Conservation (phyloP, 192 early-diverging fungal genomes). For the Ambispora gerdemannii region DNA sequence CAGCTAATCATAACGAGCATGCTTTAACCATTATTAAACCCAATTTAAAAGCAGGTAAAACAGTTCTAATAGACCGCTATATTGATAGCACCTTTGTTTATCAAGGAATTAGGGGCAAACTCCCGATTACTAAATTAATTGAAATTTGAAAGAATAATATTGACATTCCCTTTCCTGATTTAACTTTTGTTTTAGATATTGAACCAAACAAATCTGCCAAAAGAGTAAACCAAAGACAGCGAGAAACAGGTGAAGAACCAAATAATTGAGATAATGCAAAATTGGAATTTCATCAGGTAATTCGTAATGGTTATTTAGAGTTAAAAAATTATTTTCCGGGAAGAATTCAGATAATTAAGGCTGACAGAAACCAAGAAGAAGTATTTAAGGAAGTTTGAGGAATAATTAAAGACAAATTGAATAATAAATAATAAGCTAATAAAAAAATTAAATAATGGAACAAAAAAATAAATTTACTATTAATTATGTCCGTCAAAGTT, state of each 20-base stretch:
- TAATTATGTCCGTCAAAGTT: constrained; percentile 10
- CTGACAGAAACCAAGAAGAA: constrained; percentile 9
- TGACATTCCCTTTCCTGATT: constrained; percentile 8
- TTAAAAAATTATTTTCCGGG: too few relatives aligned
- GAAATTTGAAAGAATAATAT: not conserved
- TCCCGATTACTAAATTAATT: constrained; percentile 13
- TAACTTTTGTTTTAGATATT: constrained; percentile 20
- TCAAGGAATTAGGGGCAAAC: constrained; percentile 16
- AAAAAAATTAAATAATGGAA: too few relatives aligned
- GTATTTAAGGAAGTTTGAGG: constrained; percentile 7
- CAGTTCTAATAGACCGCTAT: constrained; percentile 5
- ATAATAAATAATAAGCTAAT: too few relatives aligned
- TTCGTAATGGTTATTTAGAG: too few relatives aligned
- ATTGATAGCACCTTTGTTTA: too few relatives aligned
- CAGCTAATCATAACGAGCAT: not conserved
- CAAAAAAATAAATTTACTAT: constrained; percentile 1
- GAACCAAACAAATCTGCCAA: not conserved
- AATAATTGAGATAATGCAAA: not conserved
- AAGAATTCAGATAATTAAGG: not conserved
- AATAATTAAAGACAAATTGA: constrained; percentile 7
- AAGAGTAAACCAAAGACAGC: not conserved
- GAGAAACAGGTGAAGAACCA: not conserved
- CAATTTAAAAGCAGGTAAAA: not conserved
- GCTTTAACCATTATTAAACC: not conserved
- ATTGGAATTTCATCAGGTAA: not conserved